phyloP scores from a whole-genome alignment of 148 eudicot species.

The Agrostemma githago region DNA sequence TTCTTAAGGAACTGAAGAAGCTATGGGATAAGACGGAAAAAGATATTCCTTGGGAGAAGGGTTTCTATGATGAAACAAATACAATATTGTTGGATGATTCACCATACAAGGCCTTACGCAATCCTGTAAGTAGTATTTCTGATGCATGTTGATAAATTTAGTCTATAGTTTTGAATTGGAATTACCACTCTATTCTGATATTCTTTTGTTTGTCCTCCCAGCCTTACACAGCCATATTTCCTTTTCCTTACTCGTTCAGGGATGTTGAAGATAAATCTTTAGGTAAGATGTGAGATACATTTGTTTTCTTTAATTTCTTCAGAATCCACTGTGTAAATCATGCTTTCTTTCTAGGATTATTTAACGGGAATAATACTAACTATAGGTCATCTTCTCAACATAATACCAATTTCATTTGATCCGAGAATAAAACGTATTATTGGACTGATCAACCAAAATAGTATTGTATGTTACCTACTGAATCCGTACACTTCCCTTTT shows the following conservation, averaged over 20 bases:
- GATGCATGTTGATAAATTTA: not conserved
- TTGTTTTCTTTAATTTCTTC: not conserved
- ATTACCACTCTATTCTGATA: not conserved
- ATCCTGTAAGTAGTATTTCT: constrained; percentile 54
- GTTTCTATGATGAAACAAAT: constrained; percentile 64
- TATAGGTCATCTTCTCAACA: too few species aligned
- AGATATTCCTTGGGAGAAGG: constrained; percentile 67
- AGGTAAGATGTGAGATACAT: constrained; percentile 38
- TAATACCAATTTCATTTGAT: too few species aligned
- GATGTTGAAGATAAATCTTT: constrained; percentile 44
- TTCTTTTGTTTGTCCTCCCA: constrained; percentile 22
- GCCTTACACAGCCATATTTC: constrained; percentile 76
- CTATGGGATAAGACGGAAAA: constrained; percentile 54
- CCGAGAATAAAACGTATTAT: too few species aligned
- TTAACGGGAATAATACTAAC: too few species aligned
- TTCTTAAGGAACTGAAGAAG: constrained; percentile 69
- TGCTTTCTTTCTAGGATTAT: not conserved
- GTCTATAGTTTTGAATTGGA: not conserved
- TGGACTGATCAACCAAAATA: too few species aligned
- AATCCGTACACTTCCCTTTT: too few species aligned
- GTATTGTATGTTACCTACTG: too few species aligned
- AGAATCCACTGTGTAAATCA: not conserved
- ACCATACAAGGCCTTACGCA: constrained; percentile 79
- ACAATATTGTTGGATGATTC: constrained; percentile 88
- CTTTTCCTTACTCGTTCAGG: constrained; percentile 42